phyloP scores from a whole-genome alignment of 352 stramenopile species.

The Pythium sp. region DNA sequence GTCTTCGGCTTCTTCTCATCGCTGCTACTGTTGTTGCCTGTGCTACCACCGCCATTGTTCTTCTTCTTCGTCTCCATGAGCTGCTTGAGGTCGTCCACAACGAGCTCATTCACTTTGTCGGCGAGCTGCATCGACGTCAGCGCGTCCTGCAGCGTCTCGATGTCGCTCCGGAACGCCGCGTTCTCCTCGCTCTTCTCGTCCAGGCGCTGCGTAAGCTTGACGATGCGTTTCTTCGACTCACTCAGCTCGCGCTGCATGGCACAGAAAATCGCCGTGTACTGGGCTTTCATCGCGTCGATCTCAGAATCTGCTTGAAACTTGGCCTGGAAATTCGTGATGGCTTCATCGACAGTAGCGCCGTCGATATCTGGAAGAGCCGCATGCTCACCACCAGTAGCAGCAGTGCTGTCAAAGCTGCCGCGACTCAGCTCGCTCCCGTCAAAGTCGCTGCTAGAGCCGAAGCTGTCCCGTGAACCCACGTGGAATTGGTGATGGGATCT shows the following conservation, averaged over 20 bases:
- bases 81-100: constrained; percentile 50
- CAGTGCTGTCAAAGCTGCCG: constrained; percentile 14
- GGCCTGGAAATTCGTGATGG: constrained; percentile 48
- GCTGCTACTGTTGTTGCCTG: not conserved
- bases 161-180: constrained; percentile 55
- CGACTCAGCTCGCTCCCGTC: constrained; percentile 10
- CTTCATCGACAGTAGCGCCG: constrained; percentile 38
- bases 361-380: constrained; percentile 4
- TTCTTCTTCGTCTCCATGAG: constrained; percentile 21
- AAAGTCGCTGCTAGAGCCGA: constrained; percentile 19
- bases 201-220: constrained; percentile 46
- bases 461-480: constrained; percentile 17
- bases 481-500: not conserved
- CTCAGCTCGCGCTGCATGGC: constrained; percentile 57
- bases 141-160: constrained; percentile 59
- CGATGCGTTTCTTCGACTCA: constrained; percentile 52
- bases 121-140: constrained; percentile 61
- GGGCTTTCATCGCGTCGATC: constrained; percentile 36
- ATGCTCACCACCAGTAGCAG: not conserved
- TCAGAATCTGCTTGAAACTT: constrained; percentile 14
- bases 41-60: constrained; percentile 14
- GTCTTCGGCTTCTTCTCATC: constrained; percentile 1
- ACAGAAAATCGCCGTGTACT: constrained; percentile 70
- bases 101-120: constrained; percentile 57
- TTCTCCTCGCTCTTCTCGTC: constrained; percentile 60